These are phyloP conservation scores for Heteromeles arbutifolia DNA, from an alignment of 306 rosid genomes.

Conservation along the genomic window DNA sequence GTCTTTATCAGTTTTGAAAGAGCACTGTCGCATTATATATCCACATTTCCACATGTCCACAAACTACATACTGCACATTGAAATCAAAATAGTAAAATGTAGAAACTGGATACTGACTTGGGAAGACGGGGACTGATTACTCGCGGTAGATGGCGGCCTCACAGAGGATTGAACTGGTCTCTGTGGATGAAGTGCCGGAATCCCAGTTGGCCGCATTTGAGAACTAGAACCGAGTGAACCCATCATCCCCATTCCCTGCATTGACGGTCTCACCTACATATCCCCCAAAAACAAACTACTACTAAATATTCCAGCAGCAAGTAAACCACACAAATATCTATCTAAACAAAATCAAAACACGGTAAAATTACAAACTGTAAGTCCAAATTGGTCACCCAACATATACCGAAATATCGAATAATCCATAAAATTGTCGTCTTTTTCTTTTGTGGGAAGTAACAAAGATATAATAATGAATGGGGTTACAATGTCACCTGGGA, in stretches of 20 bases:
- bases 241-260: slow-evolving; percentile 68
- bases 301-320: slow-evolving; percentile 3
- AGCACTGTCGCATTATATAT: background rate
- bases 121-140: slow-evolving; percentile 49
- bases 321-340: slow-evolving; percentile 3
- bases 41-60: background rate
- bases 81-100: background rate
- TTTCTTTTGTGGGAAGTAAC: background rate
- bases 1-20: background rate
- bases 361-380: background rate
- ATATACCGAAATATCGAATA: background rate
- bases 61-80: background rate
- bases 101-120: slow-evolving; percentile 53
- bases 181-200: slow-evolving; percentile 50
- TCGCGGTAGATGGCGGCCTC: slow-evolving; percentile 55
- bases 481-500: slow-evolving; percentile 42
- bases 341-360: background rate
- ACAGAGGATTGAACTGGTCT: slow-evolving; percentile 70
- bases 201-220: slow-evolving; percentile 68
- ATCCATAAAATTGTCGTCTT: background rate
- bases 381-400: background rate
- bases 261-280: slow-evolving; percentile 53
- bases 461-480: background rate
- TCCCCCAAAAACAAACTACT: slow-evolving; percentile 7
- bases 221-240: slow-evolving; percentile 68